Evolutionary conservation across 305 asterid species (phyloP), one percentile per base, ranked within the genome.

Genomic region (Fraxinus sp.): DNA sequence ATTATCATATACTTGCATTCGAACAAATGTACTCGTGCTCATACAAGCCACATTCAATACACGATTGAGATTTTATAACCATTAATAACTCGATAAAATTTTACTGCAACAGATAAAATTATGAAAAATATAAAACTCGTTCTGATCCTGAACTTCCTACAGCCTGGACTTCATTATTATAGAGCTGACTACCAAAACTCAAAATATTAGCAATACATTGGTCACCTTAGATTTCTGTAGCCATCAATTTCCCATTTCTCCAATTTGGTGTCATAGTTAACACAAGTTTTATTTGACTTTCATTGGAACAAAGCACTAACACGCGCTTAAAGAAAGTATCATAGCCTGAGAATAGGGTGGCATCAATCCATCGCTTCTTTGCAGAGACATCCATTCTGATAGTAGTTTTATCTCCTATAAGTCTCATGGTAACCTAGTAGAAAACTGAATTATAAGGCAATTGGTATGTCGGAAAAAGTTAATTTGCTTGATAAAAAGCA

Each of bases 1-100:
- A 73, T 74, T 84, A 62, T 75, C 39, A 9, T 76, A 86, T 75
- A 73, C 73, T 62, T 78, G 64, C 41, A 57, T 78, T 37, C 77
- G 37, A 76, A 72, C 74, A 46, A 33, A 22, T 75, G 74, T 73
- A 41, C 66, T 78, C 26, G 84, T 57, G 79, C 30, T 79, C 41
- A 76, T 18, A 52, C 24, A 64, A 85, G 74, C 57, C 73, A 75
- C 49, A 80, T 70, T 59, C 57, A 24, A 49, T 16, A 70, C 5
- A 68, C 49, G 44, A 79, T 78, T 22, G 41, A 30, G 14, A 33
- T 78, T 78, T 83, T 37, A 74, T 73, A 78, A 79, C 44, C 33
- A 28, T 37, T 57, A 74, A 55, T 26, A 62, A 57, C 32, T 36
- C 74, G 73, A 73, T 52, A 62, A 76, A 32, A 72, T 2, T 28